A percentile compares a stretch with the other conserved stretches of the same genome.
Evolutionary conservation across 257 asterid genomes (phyloP).

Genomic region (Coffea canephora): DNA sequence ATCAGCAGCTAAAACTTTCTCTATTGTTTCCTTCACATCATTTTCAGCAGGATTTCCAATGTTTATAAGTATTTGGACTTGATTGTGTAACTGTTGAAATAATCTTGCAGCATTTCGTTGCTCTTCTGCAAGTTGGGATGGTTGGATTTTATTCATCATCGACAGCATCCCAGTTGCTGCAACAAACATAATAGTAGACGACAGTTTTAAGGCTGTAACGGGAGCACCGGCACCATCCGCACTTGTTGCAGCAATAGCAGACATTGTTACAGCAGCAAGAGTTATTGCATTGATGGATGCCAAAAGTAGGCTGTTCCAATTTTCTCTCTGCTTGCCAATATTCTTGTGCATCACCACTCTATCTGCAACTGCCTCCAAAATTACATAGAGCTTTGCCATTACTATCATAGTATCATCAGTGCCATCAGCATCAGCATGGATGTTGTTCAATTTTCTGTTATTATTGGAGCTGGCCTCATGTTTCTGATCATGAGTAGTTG

Average conservation of each 20-base stretch:
- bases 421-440: not conserved
- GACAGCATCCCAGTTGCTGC: constrained; percentile 36
- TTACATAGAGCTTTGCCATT: constrained; percentile 42
- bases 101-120: constrained; percentile 65
- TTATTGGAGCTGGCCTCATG: too few relatives aligned
- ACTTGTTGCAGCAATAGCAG: constrained; percentile 27
- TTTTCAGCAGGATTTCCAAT: constrained; percentile 29
- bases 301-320: constrained; percentile 51
- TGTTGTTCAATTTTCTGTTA: too few relatives aligned
- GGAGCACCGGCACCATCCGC: constrained; percentile 10
- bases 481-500: too few relatives aligned
- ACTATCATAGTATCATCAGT: constrained; percentile 10
- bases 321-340: constrained; percentile 51
- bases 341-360: constrained; percentile 60
- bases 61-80: constrained; percentile 38
- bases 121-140: constrained; percentile 77
- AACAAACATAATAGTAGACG: constrained; percentile 32
- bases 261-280: constrained; percentile 40
- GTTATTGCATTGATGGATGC: constrained; percentile 46
- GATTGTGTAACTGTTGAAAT: constrained; percentile 51
- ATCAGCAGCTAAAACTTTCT: constrained; percentile 60
- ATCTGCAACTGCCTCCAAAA: constrained; percentile 54
- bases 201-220: constrained; percentile 16
- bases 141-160: constrained; percentile 49
- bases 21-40: constrained; percentile 51